Evolutionary conservation across 306 rosid species (phyloP).

Genomic region (Dryas octopetala): DNA sequence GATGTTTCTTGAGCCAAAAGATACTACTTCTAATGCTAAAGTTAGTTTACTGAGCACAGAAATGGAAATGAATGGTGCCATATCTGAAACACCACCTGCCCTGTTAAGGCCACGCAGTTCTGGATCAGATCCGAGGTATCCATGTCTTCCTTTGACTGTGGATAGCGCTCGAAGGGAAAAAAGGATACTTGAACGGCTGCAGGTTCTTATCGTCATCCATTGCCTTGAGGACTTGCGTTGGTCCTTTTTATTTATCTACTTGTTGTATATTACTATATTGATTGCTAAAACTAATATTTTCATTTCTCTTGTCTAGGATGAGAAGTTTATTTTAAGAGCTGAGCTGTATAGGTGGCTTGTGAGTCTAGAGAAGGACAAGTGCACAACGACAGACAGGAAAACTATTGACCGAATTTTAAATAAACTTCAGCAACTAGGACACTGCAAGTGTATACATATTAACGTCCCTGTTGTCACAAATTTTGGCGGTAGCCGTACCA

Average conservation of each 20-base stretch:
- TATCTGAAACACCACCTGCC: slow-evolving; percentile 38
- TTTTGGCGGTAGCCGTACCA: slow-evolving; percentile 48
- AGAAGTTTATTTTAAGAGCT: slow-evolving; percentile 69
- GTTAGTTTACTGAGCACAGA: slow-evolving; percentile 33
- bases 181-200: slow-evolving; percentile 67
- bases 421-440: slow-evolving; percentile 67
- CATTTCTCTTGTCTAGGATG: slow-evolving; percentile 46
- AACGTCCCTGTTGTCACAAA: slow-evolving; percentile 63
- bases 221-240: slow-evolving; percentile 14
- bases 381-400: slow-evolving; percentile 61
- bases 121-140: slow-evolving; percentile 47
- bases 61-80: slow-evolving; percentile 32
- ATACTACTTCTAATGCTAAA: slow-evolving; percentile 32
- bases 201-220: slow-evolving; percentile 50
- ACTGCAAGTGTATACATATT: slow-evolving; percentile 64
- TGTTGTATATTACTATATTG: slow-evolving; percentile 6
- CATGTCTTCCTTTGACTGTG: slow-evolving; percentile 44
- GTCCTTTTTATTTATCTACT: slow-evolving; percentile 24
- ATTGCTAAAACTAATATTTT: slow-evolving; percentile 9
- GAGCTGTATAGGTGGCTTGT: slow-evolving; percentile 74
- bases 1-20: slow-evolving; percentile 32
- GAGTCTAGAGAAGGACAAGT: slow-evolving; percentile 71
- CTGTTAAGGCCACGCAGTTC: slow-evolving; percentile 34
- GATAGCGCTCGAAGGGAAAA: slow-evolving; percentile 67
- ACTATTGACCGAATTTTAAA: slow-evolving; percentile 66